Base-by-base conservation (phyloP, 176 grass and related monocot genomes). In the Oropetium thomaeum region DNA sequence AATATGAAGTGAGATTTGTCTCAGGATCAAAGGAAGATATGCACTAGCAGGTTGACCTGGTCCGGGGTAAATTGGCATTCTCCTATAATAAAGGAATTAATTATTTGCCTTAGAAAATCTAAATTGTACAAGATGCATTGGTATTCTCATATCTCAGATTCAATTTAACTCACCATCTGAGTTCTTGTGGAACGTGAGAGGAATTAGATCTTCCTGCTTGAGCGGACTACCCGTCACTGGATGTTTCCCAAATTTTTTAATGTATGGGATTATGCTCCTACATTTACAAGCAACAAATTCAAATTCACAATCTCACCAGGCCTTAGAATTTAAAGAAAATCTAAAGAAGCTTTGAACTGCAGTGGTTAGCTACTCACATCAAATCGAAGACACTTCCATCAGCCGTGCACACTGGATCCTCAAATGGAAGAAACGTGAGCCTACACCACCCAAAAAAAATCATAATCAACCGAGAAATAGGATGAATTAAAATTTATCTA, bases 251-350 rank as follows among this genome's bases (percentile, higher is more conserved):
- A 92, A 98, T 37, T 98, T 98, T 32, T 86, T 93, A 63, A 98
- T 91, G 64, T 98, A 98, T 43, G 95, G 82, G 57, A 98, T 65
- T 82, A 98, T 98, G 81, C 86, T 93, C 95, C 95, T 98, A 74
- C 19, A 90, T 44, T 54, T 10, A 76, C 41, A 82, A 70, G 9
- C 30, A 70, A 64, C 10, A 78, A 13, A 2, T 5, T 82, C 5
- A 81, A 72, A 82, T 52, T 59, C 29, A 19, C 5, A 58, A 14
- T 25, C 35, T 12, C 65, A 42, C 67, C 14, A 39, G 2, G 15
- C 27, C 4, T 66, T 25, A 20, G 4, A 58, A 2, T 29, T 43
- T 29, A 20, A 27, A 75, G 60, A 71, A 40, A 54, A 72, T 63
- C 3, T 49, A 68, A 59, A 58, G 32, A 49, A 53, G 63, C 9